Conservation (phyloP, 352 stramenopile genomes). For the Aphanomyces stellatus region DNA sequence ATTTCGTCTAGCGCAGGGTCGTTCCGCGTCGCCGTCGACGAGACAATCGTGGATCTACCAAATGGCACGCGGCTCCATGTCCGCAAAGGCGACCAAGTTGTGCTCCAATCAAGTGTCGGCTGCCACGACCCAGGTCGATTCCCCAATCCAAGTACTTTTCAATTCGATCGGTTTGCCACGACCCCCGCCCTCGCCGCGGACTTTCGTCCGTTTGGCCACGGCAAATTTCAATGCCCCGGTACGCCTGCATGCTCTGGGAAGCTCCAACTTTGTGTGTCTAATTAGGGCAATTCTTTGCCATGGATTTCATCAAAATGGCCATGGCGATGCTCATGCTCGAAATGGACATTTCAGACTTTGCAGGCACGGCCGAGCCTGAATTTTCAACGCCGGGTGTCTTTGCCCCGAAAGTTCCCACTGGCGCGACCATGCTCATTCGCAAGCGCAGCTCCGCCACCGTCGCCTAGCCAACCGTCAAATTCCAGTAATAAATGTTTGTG, state of each 20-base stretch:
- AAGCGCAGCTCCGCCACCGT: neutral
- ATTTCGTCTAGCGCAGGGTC: neutral
- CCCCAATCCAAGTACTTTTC: neutral
- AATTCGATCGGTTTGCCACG: neutral
- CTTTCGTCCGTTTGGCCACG: constrained; percentile 6
- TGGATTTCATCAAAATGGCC: neutral
- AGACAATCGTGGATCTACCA: neutral
- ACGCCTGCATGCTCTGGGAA: neutral
- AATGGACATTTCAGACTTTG: neutral
- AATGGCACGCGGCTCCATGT: neutral
- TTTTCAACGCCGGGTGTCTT: neutral
- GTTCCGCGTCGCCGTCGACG: neutral
- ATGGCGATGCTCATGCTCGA: neutral
- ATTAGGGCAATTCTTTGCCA: constrained; percentile 7
- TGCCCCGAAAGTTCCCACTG: neutral
- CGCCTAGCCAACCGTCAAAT: too few species aligned
- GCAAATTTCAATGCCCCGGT: constrained; percentile 5
- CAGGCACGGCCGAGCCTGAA: neutral
- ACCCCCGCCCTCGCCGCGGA: neutral
- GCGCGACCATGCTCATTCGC: neutral
- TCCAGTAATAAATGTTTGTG: too few species aligned
- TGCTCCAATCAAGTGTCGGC: neutral
- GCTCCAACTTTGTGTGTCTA: neutral
- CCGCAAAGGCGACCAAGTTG: neutral
- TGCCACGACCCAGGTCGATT: neutral